Evolutionary conservation across 768 basidiomycete species (phyloP).

Genomic region (Russula ochroleuca): DNA sequence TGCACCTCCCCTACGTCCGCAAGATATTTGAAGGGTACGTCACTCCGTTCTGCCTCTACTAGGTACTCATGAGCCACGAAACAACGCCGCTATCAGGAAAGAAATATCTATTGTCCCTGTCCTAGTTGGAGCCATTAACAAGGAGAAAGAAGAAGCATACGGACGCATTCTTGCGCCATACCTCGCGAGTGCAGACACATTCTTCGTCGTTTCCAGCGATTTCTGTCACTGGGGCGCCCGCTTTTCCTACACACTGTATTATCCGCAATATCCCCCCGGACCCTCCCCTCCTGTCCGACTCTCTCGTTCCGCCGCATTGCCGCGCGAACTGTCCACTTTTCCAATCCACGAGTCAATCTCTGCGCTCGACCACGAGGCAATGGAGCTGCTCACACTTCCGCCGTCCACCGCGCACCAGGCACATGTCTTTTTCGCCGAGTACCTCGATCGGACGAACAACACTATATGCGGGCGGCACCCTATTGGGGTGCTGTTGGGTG

Average conservation of each 20-base stretch:
- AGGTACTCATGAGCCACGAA: neutral
- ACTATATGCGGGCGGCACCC: constrained; percentile 98
- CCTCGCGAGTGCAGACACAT: constrained; percentile 68
- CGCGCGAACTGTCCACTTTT: constrained; percentile 41
- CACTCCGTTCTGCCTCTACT: neutral
- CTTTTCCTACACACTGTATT: constrained; percentile 87
- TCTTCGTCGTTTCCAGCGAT: constrained; percentile 91
- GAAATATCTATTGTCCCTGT: constrained; percentile 86
- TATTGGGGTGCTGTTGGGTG: constrained; percentile 86
- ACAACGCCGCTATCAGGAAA: constrained; percentile 39
- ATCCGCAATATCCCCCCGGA: constrained; percentile 55
- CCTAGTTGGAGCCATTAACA: constrained; percentile 74
- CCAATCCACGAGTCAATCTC: constrained; percentile 83
- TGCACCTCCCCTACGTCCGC: constrained; percentile 91
- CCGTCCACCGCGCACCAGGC: constrained; percentile 49
- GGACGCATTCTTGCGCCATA: constrained; percentile 78
- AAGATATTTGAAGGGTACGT: constrained; percentile 77
- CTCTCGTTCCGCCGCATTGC: constrained; percentile 39
- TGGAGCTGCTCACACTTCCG: constrained; percentile 62
- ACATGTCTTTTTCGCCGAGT: constrained; percentile 59
- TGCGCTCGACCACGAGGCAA: constrained; percentile 81
- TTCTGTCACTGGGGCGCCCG: constrained; percentile 97
- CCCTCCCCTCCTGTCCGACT: constrained; percentile 47
- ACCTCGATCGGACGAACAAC: constrained; percentile 75
- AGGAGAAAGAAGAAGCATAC: constrained; percentile 54